A percentile compares a stretch with the other conserved stretches of the same genome.
These are phyloP conservation scores for Oryza meyeriana DNA, from an alignment of 176 grass and related monocot genomes.

Conservation along the genomic window DNA sequence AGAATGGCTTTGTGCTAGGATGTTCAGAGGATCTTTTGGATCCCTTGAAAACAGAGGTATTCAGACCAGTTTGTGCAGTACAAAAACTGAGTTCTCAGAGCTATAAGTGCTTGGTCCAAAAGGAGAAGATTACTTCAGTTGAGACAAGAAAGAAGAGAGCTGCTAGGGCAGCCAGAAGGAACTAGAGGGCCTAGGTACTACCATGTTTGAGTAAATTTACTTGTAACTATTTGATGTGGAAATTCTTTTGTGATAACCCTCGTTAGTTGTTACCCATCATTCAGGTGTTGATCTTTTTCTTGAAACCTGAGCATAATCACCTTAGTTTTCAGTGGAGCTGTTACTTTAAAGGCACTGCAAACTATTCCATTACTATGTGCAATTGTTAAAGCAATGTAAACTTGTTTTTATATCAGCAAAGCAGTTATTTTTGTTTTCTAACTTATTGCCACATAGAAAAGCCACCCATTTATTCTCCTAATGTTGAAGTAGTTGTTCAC, in stretches of 20 bases:
- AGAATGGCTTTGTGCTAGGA: constrained; percentile 40
- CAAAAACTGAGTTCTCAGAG: constrained; percentile 29
- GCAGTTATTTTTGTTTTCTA: neutral
- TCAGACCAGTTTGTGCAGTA: constrained; percentile 34
- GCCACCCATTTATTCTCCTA: neutral
- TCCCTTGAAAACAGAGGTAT: constrained; percentile 68
- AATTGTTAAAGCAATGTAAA: neutral
- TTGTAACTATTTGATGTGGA: neutral
- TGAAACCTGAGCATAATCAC: neutral
- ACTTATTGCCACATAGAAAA: neutral
- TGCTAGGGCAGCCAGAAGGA: constrained; percentile 5
- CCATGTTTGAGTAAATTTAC: neutral
- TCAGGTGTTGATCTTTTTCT: neutral
- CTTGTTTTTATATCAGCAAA: neutral
- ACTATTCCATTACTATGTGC: neutral
- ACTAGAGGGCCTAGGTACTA: constrained; percentile 38
- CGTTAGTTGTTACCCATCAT: constrained; percentile 8
- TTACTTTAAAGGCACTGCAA: neutral
- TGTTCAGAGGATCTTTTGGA: constrained; percentile 66
- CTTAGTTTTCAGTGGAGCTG: neutral
- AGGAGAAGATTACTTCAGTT: constrained; percentile 30
- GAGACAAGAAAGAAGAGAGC: constrained; percentile 20
- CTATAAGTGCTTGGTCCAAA: constrained; percentile 31
- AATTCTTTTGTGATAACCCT: constrained; percentile 21
- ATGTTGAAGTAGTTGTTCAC: neutral